Evolutionary conservation across 2,329 filamentous ascomycete genomes (phyloP).

Genomic region (Monosporascus sp.): DNA sequence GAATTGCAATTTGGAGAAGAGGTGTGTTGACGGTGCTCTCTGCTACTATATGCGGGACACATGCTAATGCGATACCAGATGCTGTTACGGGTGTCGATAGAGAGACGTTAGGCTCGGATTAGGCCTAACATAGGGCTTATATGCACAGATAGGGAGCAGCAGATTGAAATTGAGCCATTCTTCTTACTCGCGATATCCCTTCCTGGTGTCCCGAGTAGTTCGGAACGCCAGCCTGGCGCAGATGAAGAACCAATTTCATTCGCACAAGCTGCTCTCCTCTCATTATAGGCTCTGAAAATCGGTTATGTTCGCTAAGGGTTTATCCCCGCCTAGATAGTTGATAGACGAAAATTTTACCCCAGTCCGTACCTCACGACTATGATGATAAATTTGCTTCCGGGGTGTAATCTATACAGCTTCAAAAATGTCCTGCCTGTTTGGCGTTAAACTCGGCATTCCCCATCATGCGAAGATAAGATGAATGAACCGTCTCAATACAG

Average conservation of each 20-base stretch:
- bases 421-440: too few relatives aligned
- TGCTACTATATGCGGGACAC: background rate
- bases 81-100: slow-evolving; percentile 13
- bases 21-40: slow-evolving; percentile 15
- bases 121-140: slow-evolving; percentile 15
- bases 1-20: slow-evolving; percentile 22
- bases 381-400: background rate
- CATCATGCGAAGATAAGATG: too few relatives aligned
- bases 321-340: background rate
- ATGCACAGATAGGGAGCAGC: slow-evolving; percentile 9
- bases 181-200: background rate
- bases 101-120: slow-evolving; percentile 10
- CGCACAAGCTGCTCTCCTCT: background rate
- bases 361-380: background rate
- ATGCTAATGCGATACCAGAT: slow-evolving; percentile 3
- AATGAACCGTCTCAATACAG: too few relatives aligned
- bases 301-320: background rate
- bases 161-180: slow-evolving; percentile 3
- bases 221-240: background rate
- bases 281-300: background rate
- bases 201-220: background rate
- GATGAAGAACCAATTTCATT: background rate
- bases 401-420: background rate
- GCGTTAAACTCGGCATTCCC: too few relatives aligned
- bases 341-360: background rate